These are phyloP conservation scores for Hirsutella minnesotensis DNA, from an alignment of 2,329 filamentous ascomycete species.

Conservation along the genomic window DNA sequence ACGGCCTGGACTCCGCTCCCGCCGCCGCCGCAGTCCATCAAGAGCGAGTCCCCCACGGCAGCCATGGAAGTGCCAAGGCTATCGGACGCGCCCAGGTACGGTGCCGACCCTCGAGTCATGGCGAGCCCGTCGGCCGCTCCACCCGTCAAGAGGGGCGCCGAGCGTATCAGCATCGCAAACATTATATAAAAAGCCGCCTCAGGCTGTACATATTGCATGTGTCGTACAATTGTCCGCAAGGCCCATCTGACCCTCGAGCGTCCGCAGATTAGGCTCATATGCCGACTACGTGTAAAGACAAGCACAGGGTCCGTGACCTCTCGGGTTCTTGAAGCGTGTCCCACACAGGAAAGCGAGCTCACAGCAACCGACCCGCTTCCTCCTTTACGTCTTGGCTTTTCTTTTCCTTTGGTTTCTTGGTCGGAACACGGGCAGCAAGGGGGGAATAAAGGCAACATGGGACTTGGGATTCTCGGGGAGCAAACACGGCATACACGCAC, in stretches of 20 bases:
- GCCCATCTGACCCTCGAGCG: too few relatives aligned
- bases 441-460: background rate
- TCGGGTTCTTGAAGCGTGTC: too few relatives aligned
- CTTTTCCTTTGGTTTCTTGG: too few relatives aligned
- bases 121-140: constrained; percentile 16
- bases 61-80: constrained; percentile 16
- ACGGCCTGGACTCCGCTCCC: constrained; percentile 19
- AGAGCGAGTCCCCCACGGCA: constrained; percentile 19
- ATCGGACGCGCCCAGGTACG: constrained; percentile 18
- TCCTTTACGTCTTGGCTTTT: too few relatives aligned
- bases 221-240: too few relatives aligned
- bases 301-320: too few relatives aligned
- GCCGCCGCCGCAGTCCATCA: constrained; percentile 20
- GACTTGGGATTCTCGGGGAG: background rate
- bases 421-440: background rate
- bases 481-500: too few relatives aligned
- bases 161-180: constrained; percentile 21
- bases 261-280: too few relatives aligned
- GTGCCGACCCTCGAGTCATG: constrained; percentile 14
- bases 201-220: too few relatives aligned
- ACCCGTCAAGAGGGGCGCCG: constrained; percentile 13
- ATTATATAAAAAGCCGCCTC: constrained; percentile 22
- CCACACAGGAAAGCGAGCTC: too few relatives aligned
- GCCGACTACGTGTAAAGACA: too few relatives aligned
- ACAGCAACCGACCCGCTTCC: too few relatives aligned